These are phyloP conservation scores for Plantago major DNA, from an alignment of 257 asterid genomes.

Conservation along the genomic window DNA sequence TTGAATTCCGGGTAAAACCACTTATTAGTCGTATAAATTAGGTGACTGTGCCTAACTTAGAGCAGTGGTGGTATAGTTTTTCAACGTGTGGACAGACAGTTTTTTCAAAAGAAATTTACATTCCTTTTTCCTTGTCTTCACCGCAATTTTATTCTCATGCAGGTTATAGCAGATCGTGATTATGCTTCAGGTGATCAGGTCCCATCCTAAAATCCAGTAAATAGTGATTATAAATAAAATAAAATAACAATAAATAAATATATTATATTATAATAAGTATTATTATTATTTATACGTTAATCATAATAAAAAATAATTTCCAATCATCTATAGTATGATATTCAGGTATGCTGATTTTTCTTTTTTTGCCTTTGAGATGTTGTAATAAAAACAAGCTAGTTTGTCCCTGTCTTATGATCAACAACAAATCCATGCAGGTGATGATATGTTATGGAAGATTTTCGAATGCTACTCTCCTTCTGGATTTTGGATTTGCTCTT, in stretches of 20 bases:
- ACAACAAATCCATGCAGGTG: constrained; percentile 31
- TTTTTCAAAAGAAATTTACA: too few species aligned
- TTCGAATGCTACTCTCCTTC: constrained; percentile 64
- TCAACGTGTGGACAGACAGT: too few species aligned
- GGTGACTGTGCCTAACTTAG: too few species aligned
- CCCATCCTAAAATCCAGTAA: background rate
- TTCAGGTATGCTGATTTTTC: background rate
- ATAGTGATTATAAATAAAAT: background rate
- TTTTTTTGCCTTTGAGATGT: background rate
- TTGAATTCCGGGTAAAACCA: too few species aligned
- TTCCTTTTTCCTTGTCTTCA: constrained; percentile 5
- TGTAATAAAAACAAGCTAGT: background rate
- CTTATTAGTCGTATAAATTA: too few species aligned
- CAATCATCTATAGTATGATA: background rate
- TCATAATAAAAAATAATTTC: background rate
- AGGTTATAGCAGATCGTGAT: constrained; percentile 70
- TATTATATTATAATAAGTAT: too few species aligned
- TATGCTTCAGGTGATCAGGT: constrained; percentile 79
- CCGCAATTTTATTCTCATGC: constrained; percentile 11
- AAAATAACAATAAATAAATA: too few species aligned
- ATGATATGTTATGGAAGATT: constrained; percentile 67
- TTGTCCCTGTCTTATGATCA: background rate
- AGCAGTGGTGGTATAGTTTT: too few species aligned
- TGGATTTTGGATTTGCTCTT: constrained; percentile 78
- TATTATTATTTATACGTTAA: too few species aligned